Conservation (phyloP, 257 asterid species). For the Orobanche coerulescens region DNA sequence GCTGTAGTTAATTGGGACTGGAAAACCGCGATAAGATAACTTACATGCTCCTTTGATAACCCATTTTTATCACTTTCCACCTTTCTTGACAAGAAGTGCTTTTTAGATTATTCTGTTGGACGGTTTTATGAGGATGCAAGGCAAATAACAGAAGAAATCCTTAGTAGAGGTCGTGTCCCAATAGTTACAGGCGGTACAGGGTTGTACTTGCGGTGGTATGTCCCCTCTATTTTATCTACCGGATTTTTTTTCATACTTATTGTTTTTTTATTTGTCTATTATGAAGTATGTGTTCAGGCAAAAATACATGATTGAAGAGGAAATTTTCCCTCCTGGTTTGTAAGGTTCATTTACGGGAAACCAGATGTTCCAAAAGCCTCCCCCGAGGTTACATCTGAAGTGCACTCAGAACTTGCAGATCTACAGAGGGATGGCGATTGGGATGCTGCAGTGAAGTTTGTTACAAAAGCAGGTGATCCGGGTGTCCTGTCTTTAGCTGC, state of each 20-base stretch:
- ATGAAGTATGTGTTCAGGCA: neutral
- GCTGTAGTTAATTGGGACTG: neutral
- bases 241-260: constrained; percentile 9
- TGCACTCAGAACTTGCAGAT: constrained; percentile 53
- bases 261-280: neutral
- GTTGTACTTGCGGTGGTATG: constrained; percentile 90
- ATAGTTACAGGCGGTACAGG: constrained; percentile 94
- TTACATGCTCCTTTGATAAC: neutral
- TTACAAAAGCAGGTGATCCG: constrained; percentile 74
- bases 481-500: constrained; percentile 57
- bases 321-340: constrained; percentile 20
- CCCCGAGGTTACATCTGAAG: constrained; percentile 56
- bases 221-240: neutral
- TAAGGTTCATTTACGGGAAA: constrained; percentile 91
- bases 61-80: neutral
- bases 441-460: constrained; percentile 71
- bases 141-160: constrained; percentile 58
- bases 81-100: constrained; percentile 18
- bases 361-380: constrained; percentile 94
- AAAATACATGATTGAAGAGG: constrained; percentile 8
- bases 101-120: constrained; percentile 87
- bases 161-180: constrained; percentile 67
- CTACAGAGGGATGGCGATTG: constrained; percentile 66
- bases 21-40: neutral
- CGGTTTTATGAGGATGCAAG: constrained; percentile 82